These are phyloP conservation scores for Aspergillus homomorphus DNA, from an alignment of 495 filamentous ascomycete genomes.

Conservation along the genomic window DNA sequence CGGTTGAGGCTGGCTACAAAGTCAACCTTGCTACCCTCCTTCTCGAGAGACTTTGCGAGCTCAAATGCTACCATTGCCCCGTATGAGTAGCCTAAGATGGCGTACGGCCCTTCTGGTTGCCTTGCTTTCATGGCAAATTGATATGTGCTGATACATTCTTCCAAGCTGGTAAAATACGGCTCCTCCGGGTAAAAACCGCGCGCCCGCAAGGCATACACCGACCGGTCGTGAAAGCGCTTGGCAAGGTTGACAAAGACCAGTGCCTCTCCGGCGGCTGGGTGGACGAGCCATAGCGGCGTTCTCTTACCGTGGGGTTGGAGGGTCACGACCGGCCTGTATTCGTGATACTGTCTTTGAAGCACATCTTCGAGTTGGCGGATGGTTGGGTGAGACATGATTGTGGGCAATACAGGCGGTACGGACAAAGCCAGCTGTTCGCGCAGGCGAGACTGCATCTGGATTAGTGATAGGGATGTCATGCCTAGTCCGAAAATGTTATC, in stretches of 20 bases:
- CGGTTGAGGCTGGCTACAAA: conserved; percentile 6
- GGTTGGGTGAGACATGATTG: not conserved
- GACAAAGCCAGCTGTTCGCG: not conserved
- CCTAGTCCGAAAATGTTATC: not conserved
- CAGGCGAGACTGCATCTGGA: not conserved
- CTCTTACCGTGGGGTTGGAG: not conserved
- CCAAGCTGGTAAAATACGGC: conserved; percentile 30
- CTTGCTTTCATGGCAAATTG: conserved; percentile 35
- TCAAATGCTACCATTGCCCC: conserved; percentile 56
- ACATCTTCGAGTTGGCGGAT: not conserved
- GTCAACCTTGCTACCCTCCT: conserved; percentile 23
- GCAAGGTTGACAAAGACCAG: conserved; percentile 54
- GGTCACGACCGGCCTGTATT: not conserved
- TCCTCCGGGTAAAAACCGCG: conserved; percentile 48
- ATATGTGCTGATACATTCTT: conserved; percentile 41
- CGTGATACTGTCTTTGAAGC: not conserved
- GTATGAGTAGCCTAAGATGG: conserved; percentile 54
- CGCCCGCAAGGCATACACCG: conserved; percentile 53
- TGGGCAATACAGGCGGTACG: not conserved
- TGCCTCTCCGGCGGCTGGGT: conserved; percentile 55
- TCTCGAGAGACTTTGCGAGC: conserved; percentile 44
- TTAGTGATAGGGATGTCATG: not conserved
- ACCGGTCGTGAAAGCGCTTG: conserved; percentile 45
- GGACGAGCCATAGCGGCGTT: conserved; percentile 51
- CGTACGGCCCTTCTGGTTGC: conserved; percentile 55